Percentiles rank a stretch among this genome's conserved stretches.
Conservation (phyloP, 208 protist genomes). For the Eutreptiella sp. region DNA sequence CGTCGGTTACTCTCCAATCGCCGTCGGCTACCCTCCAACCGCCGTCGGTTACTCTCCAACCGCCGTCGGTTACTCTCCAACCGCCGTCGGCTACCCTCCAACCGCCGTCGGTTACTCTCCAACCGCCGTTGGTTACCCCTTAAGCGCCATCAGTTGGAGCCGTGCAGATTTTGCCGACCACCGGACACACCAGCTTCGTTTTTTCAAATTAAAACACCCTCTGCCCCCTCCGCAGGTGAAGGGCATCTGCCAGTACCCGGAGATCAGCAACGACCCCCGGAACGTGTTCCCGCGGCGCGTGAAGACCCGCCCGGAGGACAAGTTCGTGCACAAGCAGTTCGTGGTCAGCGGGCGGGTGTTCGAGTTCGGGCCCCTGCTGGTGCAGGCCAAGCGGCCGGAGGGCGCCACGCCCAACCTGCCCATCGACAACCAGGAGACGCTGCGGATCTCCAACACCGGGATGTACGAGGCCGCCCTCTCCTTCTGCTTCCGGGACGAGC, state of each 20-base stretch:
- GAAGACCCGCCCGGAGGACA: conserved; percentile 27
- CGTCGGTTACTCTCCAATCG: no score
- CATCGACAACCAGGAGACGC: conserved; percentile 41
- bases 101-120: no score
- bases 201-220: no score
- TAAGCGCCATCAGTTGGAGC: no score
- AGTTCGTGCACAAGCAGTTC: conserved; percentile 27
- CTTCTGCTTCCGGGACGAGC: conserved; percentile 65
- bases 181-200: no score
- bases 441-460: conserved; percentile 81
- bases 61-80: no score
- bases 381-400: conserved; percentile 36
- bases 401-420: neutral
- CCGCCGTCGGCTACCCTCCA: no score
- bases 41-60: no score
- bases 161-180: no score
- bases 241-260: conserved; percentile 56
- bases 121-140: no score
- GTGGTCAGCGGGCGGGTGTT: conserved; percentile 66
- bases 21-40: no score
- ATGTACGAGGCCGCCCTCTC: conserved; percentile 59
- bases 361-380: conserved; percentile 88
- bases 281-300: conserved; percentile 60
- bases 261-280: conserved; percentile 70
- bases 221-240: neutral